Evolutionary conservation across 1,284 basidiomycete genomes (phyloP), one percentile per base, ranked within the genome.

Genomic region (Inonotus obliquus): DNA sequence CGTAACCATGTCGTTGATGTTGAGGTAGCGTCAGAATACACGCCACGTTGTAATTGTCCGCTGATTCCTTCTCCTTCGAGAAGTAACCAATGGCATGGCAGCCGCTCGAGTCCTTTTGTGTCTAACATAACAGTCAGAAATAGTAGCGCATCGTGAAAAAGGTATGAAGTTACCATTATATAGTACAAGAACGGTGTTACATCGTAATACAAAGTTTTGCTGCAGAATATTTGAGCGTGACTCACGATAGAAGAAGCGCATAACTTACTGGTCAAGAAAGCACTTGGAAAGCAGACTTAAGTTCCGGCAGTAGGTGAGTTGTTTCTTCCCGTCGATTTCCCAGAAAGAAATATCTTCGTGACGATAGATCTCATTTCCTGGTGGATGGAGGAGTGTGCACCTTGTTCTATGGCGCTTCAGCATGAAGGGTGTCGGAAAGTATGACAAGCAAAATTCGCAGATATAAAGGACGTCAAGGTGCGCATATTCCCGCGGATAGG

Each of bases 171-270:
- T 67, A 88, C 93, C 95, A 99, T 96, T 74, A 96, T 90, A 81
- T 99, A 99, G 81, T 96, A 99, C 81, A 99, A 83, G 80, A 99
- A 99, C 3, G 97, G 97, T 64, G 98, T 98, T 68, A 99, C 97
- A 76, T 99, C 97, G 78, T 98, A 99, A 79, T 99, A 99, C 67
- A 99, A 81, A 29, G 97, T 99, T 81, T 99, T 99, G 78, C 90
- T 92, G 70, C 44, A 61, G 58, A 66, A 62, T 51, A n/a, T 57
- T 68, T 72, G 53, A 75, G 73, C 66, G 60, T 60, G 49, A 60
- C 9, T 32, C 13, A 41, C 29, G 14, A 62, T 63, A 69, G 41
- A 23, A 60, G 59, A 47, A 59, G 65, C 35, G 54, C 29, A 61
- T 60, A 32, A 80, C 85, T 67, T 70, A 92, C 91, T 99, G 97